Conservation (phyloP, 2,329 filamentous ascomycete genomes). For the Fusarium sororula region DNA sequence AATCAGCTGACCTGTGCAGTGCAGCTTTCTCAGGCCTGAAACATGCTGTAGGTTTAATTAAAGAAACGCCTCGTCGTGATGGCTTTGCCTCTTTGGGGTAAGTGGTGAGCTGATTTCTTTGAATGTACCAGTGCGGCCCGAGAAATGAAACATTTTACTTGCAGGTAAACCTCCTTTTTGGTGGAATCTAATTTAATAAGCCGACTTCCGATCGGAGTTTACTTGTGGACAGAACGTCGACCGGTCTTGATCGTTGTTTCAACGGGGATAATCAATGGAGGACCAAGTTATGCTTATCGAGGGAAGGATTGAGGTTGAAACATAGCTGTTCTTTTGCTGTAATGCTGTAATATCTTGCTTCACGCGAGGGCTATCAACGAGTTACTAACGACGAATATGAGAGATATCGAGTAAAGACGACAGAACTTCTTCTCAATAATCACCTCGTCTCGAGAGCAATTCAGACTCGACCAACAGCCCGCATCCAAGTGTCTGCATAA, state of each 20-base stretch:
- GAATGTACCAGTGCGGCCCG: constrained; percentile 7
- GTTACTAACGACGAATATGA: not conserved
- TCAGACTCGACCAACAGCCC: not conserved
- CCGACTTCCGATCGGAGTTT: not conserved
- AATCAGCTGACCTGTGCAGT: not conserved
- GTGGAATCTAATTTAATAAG: not conserved
- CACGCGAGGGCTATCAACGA: not conserved
- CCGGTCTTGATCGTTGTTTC: not conserved
- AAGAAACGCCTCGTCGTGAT: constrained; percentile 15
- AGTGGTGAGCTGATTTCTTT: constrained; percentile 1
- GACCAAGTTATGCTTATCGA: not conserved
- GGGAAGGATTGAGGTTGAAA: not conserved
- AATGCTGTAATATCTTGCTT: not conserved
- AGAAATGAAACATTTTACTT: constrained; percentile 17
- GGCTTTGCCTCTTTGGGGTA: not conserved
- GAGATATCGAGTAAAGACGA: not conserved
- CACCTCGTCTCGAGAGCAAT: not conserved
- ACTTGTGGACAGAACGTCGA: not conserved
- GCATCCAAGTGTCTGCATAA: not conserved
- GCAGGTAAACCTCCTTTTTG: constrained; percentile 1
- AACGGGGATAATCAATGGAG: not conserved
- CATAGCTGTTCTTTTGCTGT: not conserved
- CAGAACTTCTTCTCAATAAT: not conserved
- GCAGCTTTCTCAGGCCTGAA: constrained; percentile 14
- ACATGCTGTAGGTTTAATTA: constrained; percentile 17